Base-by-base conservation (phyloP, 805 yeast species). In the Sugiyamaella valdiviana region DNA sequence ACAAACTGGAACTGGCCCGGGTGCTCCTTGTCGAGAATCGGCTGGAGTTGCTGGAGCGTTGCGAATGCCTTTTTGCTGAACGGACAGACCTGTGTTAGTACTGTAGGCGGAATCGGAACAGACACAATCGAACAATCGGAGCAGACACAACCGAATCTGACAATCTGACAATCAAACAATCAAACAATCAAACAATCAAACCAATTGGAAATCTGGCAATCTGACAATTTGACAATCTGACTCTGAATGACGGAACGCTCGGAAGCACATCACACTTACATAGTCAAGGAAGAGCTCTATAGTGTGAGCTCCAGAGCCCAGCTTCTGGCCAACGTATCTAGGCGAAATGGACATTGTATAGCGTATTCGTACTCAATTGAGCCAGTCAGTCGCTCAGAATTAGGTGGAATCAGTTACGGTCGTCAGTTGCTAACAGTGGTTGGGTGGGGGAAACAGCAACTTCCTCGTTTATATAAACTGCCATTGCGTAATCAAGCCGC, bases 281-380 rank as follows among this genome's bases (percentile, higher is more conserved):
- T 83, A 85, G 65, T 85, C 95, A 42, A 85, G 61, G 62, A 75
- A 85, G 29, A 85, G 55, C 56, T 84, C 86, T 49, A 86, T 73
- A 2, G 74, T 63, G 64, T 76, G 51, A 12, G 49, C 29, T 3
- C 60, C 58, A 14, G 51, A 17, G 17, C 60, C 60, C 15, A 50
- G 24, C 14, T 32, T 42, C n/a, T 54, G 54, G 10, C 47, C 29
- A 4, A 47, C 44, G 49, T 55, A 57, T 42, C 49, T 44, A 9
- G 61, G 61, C 16, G 54, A 42, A 35, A 57, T 46, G 6, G 59
- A 50, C 58, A 57, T 57, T 39, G 40, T 23, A 16, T 35, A 10
- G 16, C 12, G 14, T 39, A 9, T 14, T n/a, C 24, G 42, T 36
- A 12, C 10, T 9, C 19, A 6, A 36, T 9, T 14, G 35, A 26